Conservation (phyloP, 257 asterid genomes). For the Fraxinus pennsylvanica region DNA sequence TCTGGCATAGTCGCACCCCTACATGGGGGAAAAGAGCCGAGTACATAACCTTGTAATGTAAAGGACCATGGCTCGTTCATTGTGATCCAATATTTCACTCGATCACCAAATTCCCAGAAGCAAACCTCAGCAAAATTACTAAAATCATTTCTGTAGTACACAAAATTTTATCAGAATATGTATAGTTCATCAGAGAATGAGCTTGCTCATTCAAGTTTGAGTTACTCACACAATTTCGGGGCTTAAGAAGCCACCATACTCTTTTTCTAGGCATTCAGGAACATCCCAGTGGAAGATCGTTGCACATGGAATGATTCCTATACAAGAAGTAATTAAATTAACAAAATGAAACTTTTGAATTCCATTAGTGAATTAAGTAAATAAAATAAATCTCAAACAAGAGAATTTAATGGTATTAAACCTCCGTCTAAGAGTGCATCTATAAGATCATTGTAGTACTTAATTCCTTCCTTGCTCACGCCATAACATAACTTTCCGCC, state of each 20-base stretch:
- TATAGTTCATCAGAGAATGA: background rate
- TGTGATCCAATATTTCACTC: slow-evolving; percentile 45
- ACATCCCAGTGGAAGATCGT: slow-evolving; percentile 42
- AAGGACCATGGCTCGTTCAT: slow-evolving; percentile 40
- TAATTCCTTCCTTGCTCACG: slow-evolving; percentile 22
- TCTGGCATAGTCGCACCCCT: slow-evolving; percentile 4
- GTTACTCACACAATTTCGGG: slow-evolving; percentile 25
- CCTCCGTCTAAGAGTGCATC: slow-evolving; percentile 30
- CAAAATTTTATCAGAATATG: no score
- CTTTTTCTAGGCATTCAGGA: slow-evolving; percentile 40
- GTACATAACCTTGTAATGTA: slow-evolving; percentile 19
- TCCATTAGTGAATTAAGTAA: no score
- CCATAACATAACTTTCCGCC: slow-evolving; percentile 27
- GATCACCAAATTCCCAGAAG: slow-evolving; percentile 47
- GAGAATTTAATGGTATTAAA: background rate
- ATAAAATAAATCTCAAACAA: no score
- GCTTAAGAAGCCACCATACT: slow-evolving; percentile 38
- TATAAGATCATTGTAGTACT: slow-evolving; percentile 30
- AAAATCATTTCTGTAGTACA: slow-evolving; percentile 21
- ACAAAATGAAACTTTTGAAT: no score
- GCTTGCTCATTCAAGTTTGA: no score
- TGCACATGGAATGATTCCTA: slow-evolving; percentile 34
- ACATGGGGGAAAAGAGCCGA: slow-evolving; percentile 22
- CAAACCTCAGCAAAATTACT: slow-evolving; percentile 40
- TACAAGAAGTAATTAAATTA: no score